Percentiles rank a stretch among this genome's conserved stretches.
Evolutionary conservation across 176 grass and related monocot genomes (phyloP).

Genomic region (Carex myosuroides): DNA sequence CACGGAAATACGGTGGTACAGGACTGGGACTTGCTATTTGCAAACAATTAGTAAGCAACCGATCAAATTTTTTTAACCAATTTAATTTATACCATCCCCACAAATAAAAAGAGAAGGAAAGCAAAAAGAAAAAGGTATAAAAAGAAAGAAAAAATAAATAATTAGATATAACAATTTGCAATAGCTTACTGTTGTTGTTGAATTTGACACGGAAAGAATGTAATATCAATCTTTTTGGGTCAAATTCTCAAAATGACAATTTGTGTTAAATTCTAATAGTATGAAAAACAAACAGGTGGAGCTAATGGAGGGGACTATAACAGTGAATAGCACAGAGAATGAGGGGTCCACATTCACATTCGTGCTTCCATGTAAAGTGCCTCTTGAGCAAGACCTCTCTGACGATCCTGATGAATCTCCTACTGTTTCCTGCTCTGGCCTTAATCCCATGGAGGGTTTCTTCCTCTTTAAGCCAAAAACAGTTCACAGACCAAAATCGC

Average conservation of each 20-base stretch:
- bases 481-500: background rate
- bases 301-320: slow-evolving; percentile 74
- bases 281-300: slow-evolving; percentile 59
- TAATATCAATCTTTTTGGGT: background rate
- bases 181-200: background rate
- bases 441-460: slow-evolving; percentile 54
- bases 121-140: background rate
- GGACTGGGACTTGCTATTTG: slow-evolving; percentile 95
- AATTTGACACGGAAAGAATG: background rate
- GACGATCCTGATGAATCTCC: slow-evolving; percentile 53
- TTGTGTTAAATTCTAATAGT: background rate
- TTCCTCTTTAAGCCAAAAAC: slow-evolving; percentile 69
- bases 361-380: slow-evolving; percentile 67
- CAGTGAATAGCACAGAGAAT: slow-evolving; percentile 66
- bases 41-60: slow-evolving; percentile 71
- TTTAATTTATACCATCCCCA: background rate
- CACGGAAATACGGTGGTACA: slow-evolving; percentile 87
- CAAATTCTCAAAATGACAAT: slow-evolving; percentile 15
- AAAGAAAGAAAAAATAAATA: background rate
- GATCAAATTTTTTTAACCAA: background rate
- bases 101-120: background rate
- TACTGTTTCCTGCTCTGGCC: slow-evolving; percentile 24
- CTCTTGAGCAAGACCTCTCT: slow-evolving; percentile 51
- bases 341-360: slow-evolving; percentile 83
- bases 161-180: background rate